Conservation (phyloP, 2,329 filamentous ascomycete genomes). For the Beauveria varroae region DNA sequence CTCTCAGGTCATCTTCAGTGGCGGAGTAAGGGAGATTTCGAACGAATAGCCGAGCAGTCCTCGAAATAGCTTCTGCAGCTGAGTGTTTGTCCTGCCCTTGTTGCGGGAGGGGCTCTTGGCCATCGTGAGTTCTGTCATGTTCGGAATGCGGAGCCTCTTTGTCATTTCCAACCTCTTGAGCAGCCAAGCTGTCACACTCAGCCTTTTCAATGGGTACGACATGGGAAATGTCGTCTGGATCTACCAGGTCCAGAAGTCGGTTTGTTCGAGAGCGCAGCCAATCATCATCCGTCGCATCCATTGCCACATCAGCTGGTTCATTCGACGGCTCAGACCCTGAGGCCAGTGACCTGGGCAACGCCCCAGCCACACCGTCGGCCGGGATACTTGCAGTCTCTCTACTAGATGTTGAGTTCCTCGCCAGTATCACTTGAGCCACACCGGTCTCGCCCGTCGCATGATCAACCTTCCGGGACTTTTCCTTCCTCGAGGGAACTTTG, state of each 20-base stretch:
- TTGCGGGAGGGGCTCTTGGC: constrained; percentile 13
- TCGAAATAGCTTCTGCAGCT: constrained; percentile 54
- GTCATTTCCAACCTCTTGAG: constrained; percentile 13
- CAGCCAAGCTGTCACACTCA: not conserved
- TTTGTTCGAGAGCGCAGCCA: constrained; percentile 89
- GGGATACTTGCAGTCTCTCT: not conserved
- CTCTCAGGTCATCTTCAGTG: constrained; percentile 67
- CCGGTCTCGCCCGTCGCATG: constrained; percentile 17
- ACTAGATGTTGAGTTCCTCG: not conserved
- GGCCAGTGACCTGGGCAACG: not conserved
- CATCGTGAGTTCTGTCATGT: constrained; percentile 21
- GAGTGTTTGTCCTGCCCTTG: constrained; percentile 30
- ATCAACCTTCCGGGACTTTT: constrained; percentile 34
- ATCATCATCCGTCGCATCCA: constrained; percentile 66
- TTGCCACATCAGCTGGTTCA: constrained; percentile 12
- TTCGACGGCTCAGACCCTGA: constrained; percentile 20
- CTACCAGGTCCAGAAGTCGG: constrained; percentile 74
- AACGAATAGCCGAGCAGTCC: constrained; percentile 75
- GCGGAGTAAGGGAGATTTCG: constrained; percentile 80
- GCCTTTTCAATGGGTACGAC: constrained; percentile 7
- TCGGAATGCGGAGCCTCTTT: constrained; percentile 22
- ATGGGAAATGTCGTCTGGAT: constrained; percentile 53
- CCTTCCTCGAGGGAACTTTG: constrained; percentile 46
- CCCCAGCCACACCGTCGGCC: constrained; percentile 1
- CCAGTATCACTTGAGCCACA: constrained; percentile 10